Evolutionary conservation across 257 asterid genomes (phyloP).

Genomic region (Salvia rosmarinus): DNA sequence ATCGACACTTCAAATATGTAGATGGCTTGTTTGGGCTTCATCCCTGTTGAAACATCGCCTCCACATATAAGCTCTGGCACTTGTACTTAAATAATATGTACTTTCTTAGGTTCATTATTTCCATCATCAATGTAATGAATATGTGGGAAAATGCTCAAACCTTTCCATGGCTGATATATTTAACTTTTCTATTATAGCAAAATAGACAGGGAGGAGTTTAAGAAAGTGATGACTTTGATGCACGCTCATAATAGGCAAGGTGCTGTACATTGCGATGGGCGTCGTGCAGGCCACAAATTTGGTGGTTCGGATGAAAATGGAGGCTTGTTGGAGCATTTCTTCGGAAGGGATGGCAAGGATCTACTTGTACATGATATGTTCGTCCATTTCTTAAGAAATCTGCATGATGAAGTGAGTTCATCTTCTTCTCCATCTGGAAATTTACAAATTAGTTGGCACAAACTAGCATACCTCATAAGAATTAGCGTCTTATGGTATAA

Average conservation of each 20-base stretch:
- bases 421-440: conserved; percentile 31
- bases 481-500: neutral
- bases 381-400: conserved; percentile 71
- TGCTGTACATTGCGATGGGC: conserved; percentile 67
- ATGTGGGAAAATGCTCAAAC: conserved; percentile 8
- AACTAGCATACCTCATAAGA: conserved; percentile 18
- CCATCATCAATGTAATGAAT: conserved; percentile 12
- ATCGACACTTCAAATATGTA: conserved; percentile 5
- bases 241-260: conserved; percentile 90
- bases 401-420: conserved; percentile 74
- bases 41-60: conserved; percentile 24
- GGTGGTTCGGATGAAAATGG: conserved; percentile 73
- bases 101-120: conserved; percentile 4
- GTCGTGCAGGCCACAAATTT: conserved; percentile 73
- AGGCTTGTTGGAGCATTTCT: conserved; percentile 78
- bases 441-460: conserved; percentile 5
- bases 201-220: conserved; percentile 79
- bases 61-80: neutral
- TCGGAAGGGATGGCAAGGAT: conserved; percentile 69
- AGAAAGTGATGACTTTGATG: conserved; percentile 88
- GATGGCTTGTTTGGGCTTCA: conserved; percentile 8
- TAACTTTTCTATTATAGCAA: conserved; percentile 47
- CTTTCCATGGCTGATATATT: conserved; percentile 23
- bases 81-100: neutral
- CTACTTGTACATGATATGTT: conserved; percentile 70